phyloP scores from a whole-genome alignment of 2,329 filamentous ascomycete genomes.

The Neurospora sp. region DNA sequence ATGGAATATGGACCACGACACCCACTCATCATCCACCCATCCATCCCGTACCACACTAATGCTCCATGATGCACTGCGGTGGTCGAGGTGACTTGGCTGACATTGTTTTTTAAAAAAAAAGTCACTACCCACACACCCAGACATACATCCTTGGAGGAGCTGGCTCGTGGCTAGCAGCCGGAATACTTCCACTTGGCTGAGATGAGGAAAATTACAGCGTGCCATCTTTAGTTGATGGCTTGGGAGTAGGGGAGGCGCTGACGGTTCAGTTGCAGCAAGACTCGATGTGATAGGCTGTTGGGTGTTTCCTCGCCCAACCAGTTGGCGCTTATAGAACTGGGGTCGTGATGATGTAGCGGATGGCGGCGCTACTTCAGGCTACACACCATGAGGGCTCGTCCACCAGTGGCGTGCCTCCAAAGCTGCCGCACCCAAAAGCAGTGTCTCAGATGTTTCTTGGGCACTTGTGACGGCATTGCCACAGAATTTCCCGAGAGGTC shows the following conservation, averaged over 20 bases:
- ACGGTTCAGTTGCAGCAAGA: conserved; percentile 18
- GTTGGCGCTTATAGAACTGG: conserved; percentile 38
- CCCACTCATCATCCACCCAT: neutral
- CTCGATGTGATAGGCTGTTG: conserved; percentile 33
- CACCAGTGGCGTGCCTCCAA: conserved; percentile 33
- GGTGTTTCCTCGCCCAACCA: conserved; percentile 28
- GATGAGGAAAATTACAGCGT: neutral
- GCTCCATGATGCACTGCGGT: neutral
- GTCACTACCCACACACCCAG: neutral
- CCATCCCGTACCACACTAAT: neutral
- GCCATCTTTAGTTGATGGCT: conserved; percentile 4
- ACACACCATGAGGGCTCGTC: conserved; percentile 29
- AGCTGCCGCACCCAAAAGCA: conserved; percentile 31
- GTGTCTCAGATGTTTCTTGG: conserved; percentile 38
- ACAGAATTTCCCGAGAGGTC: conserved; percentile 24
- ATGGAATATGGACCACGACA: neutral
- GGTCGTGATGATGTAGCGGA: conserved; percentile 28
- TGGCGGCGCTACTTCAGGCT: conserved; percentile 26
- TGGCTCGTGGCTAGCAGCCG: neutral
- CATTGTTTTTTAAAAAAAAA: neutral
- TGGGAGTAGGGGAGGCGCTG: conserved; percentile 2
- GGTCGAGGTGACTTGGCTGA: neutral
- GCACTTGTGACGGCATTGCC: conserved; percentile 27
- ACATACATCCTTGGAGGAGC: neutral
- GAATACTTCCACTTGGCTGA: neutral